These are phyloP conservation scores for Collybiopsis confluens DNA, from an alignment of 768 basidiomycete species.

Conservation along the genomic window DNA sequence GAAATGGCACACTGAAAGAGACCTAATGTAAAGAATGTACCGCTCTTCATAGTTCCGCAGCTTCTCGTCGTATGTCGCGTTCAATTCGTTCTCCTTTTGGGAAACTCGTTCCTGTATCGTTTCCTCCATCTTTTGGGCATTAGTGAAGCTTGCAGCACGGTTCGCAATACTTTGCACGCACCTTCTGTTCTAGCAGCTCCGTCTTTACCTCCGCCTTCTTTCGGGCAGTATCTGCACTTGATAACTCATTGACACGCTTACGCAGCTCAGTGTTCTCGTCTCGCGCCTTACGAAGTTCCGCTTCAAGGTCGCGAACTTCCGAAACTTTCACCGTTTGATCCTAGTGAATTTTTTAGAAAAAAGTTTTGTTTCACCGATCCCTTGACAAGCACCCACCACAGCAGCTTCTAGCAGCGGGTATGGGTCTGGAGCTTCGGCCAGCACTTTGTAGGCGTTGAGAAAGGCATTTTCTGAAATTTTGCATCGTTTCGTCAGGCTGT, in stretches of 20 bases:
- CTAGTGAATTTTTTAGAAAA: constrained; percentile 29
- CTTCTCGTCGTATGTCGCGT: constrained; percentile 95
- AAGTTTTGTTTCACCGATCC: not conserved
- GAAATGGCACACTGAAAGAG: not conserved
- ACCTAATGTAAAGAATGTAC: constrained; percentile 38
- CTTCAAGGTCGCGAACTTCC: constrained; percentile 74
- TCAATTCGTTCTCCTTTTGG: constrained; percentile 94
- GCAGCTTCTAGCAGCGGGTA: constrained; percentile 95
- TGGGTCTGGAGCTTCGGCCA: constrained; percentile 96
- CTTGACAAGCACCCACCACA: constrained; percentile 49
- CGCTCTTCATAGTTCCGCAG: constrained; percentile 95
- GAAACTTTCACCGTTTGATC: constrained; percentile 91
- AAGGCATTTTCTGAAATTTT: constrained; percentile 94
- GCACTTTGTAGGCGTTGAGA: constrained; percentile 91
- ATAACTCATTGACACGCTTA: constrained; percentile 61
- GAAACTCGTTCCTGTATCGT: constrained; percentile 84
- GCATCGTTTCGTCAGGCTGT: constrained; percentile 88
- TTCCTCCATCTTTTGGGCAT: constrained; percentile 81
- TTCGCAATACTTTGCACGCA: constrained; percentile 21
- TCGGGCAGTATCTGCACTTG: constrained; percentile 61
- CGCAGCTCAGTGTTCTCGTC: constrained; percentile 83
- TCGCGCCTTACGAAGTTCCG: constrained; percentile 65
- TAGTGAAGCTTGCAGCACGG: not conserved
- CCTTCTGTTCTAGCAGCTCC: constrained; percentile 83
- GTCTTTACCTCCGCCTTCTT: constrained; percentile 71